Conservation (phyloP, 306 rosid genomes). For the Inga laurina region DNA sequence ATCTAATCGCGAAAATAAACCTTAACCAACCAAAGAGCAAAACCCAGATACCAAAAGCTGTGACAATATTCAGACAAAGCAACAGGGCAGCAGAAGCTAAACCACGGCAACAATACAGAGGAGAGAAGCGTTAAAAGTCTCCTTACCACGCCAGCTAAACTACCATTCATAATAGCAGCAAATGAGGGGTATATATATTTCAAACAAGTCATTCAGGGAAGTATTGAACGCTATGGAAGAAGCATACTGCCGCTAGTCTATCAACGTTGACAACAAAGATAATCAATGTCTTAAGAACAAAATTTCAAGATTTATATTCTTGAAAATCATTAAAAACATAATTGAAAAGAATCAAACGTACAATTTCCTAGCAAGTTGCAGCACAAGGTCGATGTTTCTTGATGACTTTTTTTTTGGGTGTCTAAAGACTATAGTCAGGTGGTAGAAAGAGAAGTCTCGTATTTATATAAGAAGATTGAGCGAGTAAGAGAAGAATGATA, state of each 20-base stretch:
- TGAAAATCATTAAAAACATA: too few species aligned
- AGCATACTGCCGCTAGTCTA: not conserved
- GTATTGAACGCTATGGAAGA: not conserved
- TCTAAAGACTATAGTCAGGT: too few species aligned
- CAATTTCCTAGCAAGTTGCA: too few species aligned
- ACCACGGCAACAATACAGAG: not conserved
- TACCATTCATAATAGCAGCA: not conserved
- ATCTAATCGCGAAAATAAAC: not conserved
- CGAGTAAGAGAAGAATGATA: too few species aligned
- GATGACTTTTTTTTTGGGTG: too few species aligned
- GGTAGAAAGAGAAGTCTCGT: too few species aligned
- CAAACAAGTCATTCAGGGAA: not conserved
- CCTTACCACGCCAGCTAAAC: not conserved
- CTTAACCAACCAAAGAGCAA: not conserved
- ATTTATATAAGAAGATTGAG: too few species aligned
- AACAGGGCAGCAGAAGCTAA: not conserved
- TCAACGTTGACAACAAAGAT: too few species aligned
- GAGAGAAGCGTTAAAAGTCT: not conserved
- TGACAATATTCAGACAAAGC: not conserved
- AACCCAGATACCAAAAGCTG: not conserved
- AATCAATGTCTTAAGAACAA: too few species aligned
- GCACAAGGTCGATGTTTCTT: too few species aligned
- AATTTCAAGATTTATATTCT: too few species aligned
- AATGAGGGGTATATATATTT: not conserved
- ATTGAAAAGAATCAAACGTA: too few species aligned